Base-by-base conservation (phyloP, 129 eudicot genomes). In the Chrysanthemum lavandulifolium region DNA sequence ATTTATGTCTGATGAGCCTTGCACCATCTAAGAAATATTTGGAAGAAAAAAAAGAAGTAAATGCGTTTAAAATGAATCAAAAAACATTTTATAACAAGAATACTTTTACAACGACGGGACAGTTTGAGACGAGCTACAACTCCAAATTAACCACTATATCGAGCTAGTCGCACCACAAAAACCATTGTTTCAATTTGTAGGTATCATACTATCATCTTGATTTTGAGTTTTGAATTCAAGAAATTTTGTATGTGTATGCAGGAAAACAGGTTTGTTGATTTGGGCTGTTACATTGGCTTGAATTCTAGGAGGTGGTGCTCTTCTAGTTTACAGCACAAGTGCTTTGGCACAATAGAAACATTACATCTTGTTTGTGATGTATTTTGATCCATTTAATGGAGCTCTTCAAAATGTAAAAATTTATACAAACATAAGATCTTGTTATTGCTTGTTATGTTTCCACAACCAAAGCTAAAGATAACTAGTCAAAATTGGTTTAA, bases 271-370 rank as follows among this genome's bases (percentile, higher is more conserved):
- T 2, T 79, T 94, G 79, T 79, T 88, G 83, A 86, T 94, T 23
- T 90, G 98, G 98, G 98, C 96, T 1, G 85, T 90, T 14, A 94
- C 98, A 10, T 79, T 94, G 27, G 86, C 82, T 53, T 96, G 97
- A 13, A 61, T 93, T 80, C 93, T 94, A 14, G 97, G 91, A 47
- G 98, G 98, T 13, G 97, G 98, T 74, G 98, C 97, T n/a, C 86
- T 93, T 59, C 92, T 94, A 58, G 98, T 94, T 67, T 94, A 94
- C 97, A 90, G 83, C 86, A 90, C 98, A 36, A 94, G 98, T 90
- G 97, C 98, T 73, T 83, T 90, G 89, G 84, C 91, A 36, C 93
- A 88, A 87, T 90, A 84, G 61, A 61, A 13, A 25, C 21, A 5
- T 31, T 29, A 40, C 21, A 8, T 23, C 25, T 23, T 5, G 47